Evolutionary conservation across 2,329 filamentous ascomycete genomes (phyloP).

Genomic region (Arthroderma sp.): DNA sequence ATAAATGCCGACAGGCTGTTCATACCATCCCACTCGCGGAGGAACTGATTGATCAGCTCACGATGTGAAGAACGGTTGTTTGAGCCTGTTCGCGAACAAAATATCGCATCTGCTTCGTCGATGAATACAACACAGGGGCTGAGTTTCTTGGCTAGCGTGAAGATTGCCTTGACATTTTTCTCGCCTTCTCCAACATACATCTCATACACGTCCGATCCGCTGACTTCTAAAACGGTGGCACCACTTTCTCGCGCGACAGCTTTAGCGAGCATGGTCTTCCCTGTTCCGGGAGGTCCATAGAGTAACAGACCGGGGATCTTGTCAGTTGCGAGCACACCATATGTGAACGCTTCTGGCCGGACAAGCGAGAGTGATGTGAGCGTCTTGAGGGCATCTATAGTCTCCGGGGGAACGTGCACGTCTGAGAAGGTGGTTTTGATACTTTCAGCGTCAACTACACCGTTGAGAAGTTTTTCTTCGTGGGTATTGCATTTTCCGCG

Average conservation of each 20-base stretch:
- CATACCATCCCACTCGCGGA: slow-evolving; percentile 94
- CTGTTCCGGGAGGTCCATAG: slow-evolving; percentile 68
- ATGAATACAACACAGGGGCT: slow-evolving; percentile 91
- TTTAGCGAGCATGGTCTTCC: slow-evolving; percentile 50
- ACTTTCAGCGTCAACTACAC: slow-evolving; percentile 67
- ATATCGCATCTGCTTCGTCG: slow-evolving; percentile 88
- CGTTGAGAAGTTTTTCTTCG: slow-evolving; percentile 68
- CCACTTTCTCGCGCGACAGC: slow-evolving; percentile 51
- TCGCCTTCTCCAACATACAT: slow-evolving; percentile 95
- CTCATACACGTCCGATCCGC: slow-evolving; percentile 81
- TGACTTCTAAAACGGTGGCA: slow-evolving; percentile 68
- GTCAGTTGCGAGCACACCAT: slow-evolving; percentile 82
- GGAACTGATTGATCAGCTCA: slow-evolving; percentile 91
- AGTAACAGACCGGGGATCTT: slow-evolving; percentile 80
- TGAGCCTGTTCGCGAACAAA: slow-evolving; percentile 56
- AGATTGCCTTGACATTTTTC: slow-evolving; percentile 88
- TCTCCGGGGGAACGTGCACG: slow-evolving; percentile 69
- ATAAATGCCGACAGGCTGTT: slow-evolving; percentile 75
- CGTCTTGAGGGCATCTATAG: slow-evolving; percentile 74
- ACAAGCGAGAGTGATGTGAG: slow-evolving; percentile 77
- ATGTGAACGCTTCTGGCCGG: slow-evolving; percentile 87
- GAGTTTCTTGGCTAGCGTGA: slow-evolving; percentile 79
- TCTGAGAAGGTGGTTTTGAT: slow-evolving; percentile 80
- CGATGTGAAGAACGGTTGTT: slow-evolving; percentile 59
- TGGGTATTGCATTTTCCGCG: slow-evolving; percentile 54